Base-by-base conservation (phyloP, 2,329 filamentous ascomycete species). In the Rhytidhysteron rufulum region DNA sequence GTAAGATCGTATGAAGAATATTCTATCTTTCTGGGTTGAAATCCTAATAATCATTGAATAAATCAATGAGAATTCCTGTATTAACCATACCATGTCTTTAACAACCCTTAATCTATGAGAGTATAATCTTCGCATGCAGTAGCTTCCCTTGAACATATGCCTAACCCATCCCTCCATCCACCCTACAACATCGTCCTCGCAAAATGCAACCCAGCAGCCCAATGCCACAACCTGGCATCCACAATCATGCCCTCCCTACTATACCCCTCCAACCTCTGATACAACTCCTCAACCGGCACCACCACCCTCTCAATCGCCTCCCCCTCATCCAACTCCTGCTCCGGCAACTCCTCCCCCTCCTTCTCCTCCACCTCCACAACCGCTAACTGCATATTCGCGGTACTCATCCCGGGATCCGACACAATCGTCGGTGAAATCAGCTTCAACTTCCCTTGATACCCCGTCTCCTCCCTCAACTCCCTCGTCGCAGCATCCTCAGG, bases 381-480 rank as follows among this genome's bases (percentile, higher is more conserved):
- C 41, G 75, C 78, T 45, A 82, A 63, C 65, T 78, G 72, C 76
- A 81, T 78, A 50, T 80, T 82, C 37, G 79, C 76, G 41, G 71
- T 77, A 42, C 71, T 78, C 68, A 82, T 66, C 18, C 78, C 78
- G 2, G 78, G 78, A 58, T 82, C 83, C 51, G 80, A 79, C 41
- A 80, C 83, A 69, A 86, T 83, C 38, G 82, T 73, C 6, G 82
- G 80, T 27, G 78, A 79, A n/a, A 75, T 78, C 58, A 67, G 64
- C 16, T 60, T 47, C 45, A 71, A 50, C 47, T 62, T 58, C 33
- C 76, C 82, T 49, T 80, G 71, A 54, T 80, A 82, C 16, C 79
- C 79, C 2, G 79, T 82, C 58, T 82, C 79, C 60, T 83, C 79
- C 47, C 71, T 77, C 31, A 82, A 62, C 59, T 82, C 79, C 15